Evolutionary conservation across 2,329 filamentous ascomycete genomes (phyloP).

Genomic region (Paecilomyces variotii): DNA sequence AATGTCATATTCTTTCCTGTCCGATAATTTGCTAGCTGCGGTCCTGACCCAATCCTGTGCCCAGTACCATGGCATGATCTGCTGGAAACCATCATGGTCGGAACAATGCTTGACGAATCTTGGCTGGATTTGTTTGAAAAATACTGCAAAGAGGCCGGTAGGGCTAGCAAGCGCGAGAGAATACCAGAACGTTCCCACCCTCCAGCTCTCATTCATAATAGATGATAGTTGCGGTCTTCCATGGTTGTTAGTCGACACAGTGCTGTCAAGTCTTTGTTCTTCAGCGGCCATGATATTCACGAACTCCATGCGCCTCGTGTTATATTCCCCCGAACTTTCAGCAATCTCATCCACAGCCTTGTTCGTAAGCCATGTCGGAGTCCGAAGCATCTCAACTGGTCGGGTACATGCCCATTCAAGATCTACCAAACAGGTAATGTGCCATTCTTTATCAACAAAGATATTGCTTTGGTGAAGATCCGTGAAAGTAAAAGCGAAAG

Average conservation of each 20-base stretch:
- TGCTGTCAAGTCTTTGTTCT: slow-evolving; percentile 2
- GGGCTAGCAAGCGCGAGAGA: slow-evolving; percentile 11
- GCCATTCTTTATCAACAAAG: slow-evolving; percentile 19
- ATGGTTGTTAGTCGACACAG: background rate
- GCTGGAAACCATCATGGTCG: no score
- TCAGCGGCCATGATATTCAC: slow-evolving; percentile 6
- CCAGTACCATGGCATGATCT: no score
- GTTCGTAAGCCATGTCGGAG: slow-evolving; percentile 18
- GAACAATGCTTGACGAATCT: slow-evolving; percentile 4
- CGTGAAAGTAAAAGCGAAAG: slow-evolving; percentile 26
- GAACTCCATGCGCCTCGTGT: slow-evolving; percentile 9
- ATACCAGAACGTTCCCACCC: slow-evolving; percentile 13
- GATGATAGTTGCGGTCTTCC: slow-evolving; percentile 2
- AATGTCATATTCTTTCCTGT: no score
- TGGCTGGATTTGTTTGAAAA: slow-evolving; percentile 13
- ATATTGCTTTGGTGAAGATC: slow-evolving; percentile 34
- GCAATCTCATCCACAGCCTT: slow-evolving; percentile 10
- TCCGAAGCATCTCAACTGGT: slow-evolving; percentile 16
- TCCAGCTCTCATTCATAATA: slow-evolving; percentile 10
- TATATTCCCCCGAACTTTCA: slow-evolving; percentile 8
- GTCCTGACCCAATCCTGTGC: no score
- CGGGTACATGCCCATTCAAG: slow-evolving; percentile 18
- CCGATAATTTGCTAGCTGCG: no score
- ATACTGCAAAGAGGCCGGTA: slow-evolving; percentile 10
- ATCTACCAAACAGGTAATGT: slow-evolving; percentile 17